Evolutionary conservation across 2,329 filamentous ascomycete genomes (phyloP).

Genomic region (Sarocladium brachiariae): DNA sequence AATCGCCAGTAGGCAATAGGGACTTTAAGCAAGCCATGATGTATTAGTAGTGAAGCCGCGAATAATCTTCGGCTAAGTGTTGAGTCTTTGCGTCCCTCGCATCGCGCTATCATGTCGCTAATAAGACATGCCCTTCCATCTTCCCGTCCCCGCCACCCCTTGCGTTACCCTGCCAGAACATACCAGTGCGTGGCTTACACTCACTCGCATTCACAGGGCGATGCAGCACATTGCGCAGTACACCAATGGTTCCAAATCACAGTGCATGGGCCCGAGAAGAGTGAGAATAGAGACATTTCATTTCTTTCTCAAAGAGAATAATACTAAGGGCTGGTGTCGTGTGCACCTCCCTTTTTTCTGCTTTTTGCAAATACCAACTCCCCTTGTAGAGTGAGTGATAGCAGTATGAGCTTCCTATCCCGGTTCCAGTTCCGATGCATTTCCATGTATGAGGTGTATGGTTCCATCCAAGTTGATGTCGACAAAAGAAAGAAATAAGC

Average conservation of each 20-base stretch:
- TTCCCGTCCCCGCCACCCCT: neutral
- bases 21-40: too few species aligned
- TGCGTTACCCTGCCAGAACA: conserved; percentile 1
- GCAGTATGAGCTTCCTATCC: too few species aligned
- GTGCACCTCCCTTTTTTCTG: too few species aligned
- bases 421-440: neutral
- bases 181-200: neutral
- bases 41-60: too few species aligned
- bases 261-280: neutral
- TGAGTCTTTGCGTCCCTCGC: too few species aligned
- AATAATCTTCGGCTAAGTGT: too few species aligned
- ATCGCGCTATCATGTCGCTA: neutral
- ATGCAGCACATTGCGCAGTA: too few species aligned
- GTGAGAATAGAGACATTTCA: conserved; percentile 6
- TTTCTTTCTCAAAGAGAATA: neutral
- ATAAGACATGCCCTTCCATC: neutral
- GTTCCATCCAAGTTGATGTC: neutral
- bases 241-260: too few species aligned
- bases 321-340: neutral
- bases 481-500: neutral
- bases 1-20: too few species aligned
- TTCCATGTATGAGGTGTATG: conserved; percentile 4
- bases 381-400: too few species aligned
- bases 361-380: too few species aligned
- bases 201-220: too few species aligned